Base-by-base conservation (phyloP, 257 asterid species). In the Lavandula angustifolia region DNA sequence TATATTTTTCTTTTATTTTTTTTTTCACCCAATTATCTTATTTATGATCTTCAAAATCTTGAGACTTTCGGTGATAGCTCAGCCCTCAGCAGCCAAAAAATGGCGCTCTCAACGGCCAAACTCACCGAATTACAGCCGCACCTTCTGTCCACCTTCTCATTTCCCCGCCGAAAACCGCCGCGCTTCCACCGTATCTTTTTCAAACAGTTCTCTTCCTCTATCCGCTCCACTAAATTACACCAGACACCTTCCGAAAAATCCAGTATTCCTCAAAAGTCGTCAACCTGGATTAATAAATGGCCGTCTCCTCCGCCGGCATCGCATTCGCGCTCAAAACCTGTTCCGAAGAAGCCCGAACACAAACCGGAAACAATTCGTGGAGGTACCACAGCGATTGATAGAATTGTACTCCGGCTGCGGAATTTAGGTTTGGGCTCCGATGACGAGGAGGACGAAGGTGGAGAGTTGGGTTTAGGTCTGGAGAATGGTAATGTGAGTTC, bases 321-420 rank as follows among this genome's bases (percentile, higher is more conserved):
- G 2, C 56, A 51, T 31, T 54, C 76, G 9, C 51, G 69, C 32
- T 51, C 73, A 4, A 71, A 71, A 53, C 11, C 49, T 37, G 56
- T 47, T 66, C 38, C 78, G 6, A 83, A 49, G 52, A 70, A 63
- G 33, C 68, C 69, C 40, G 78, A 65, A 41, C 79, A 67, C 31
- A 73, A 74, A 46, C 74, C 73, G 16, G 88, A 77, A 57, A 53
- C 72, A 47, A 33, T 46, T 47, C 81, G 73, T 17, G 76, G 68
- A 14, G 80, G 84, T 33, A 82, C 87, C 7, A 87, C 94, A 8
- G 92, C 99, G 11, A 87, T 92, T 57, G 99, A 92, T 32, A 70
- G 97, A 62, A 92, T 92, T 72, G 99, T 92, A 7, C 91, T 92
- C 27, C 83, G 98, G 42, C 74, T 92, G 74, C 75, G 97, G 68